Percentiles rank a stretch among this genome's conserved stretches.
phyloP scores from a whole-genome alignment of 2,329 filamentous ascomycete genomes.

The Cryphonectria naterciae region DNA sequence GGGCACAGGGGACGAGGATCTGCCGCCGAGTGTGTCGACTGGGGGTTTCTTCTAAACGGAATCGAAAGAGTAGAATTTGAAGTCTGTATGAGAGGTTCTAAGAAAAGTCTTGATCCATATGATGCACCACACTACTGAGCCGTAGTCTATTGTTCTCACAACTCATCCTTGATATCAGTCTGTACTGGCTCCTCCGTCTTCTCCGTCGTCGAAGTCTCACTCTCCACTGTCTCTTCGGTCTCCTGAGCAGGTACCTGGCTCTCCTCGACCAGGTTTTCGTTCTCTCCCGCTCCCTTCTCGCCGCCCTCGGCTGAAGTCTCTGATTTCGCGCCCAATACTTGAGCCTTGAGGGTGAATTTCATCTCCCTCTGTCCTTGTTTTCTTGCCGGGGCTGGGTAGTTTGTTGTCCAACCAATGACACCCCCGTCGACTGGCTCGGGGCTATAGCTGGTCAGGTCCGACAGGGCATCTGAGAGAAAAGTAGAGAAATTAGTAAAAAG shows the following conservation, averaged over 20 bases:
- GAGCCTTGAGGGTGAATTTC: conserved; percentile 42
- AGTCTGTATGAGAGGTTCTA: neutral
- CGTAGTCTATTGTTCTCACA: conserved; percentile 8
- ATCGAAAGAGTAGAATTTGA: neutral
- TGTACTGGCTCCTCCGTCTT: conserved; percentile 12
- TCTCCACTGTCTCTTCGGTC: neutral
- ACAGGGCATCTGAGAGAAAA: conserved; percentile 33
- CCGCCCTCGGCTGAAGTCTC: neutral
- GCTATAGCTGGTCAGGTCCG: conserved; percentile 37
- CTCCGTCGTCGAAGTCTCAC: neutral
- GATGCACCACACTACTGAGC: neutral
- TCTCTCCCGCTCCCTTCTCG: neutral
- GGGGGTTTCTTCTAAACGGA: conserved; percentile 13
- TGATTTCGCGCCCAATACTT: conserved; percentile 39
- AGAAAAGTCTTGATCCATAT: neutral
- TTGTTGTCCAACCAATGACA: conserved; percentile 38
- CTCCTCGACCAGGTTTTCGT: neutral
- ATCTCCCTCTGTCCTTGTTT: conserved; percentile 35
- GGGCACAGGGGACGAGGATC: conserved; percentile 54
- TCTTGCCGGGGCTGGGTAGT: conserved; percentile 38
- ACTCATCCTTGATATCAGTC: conserved; percentile 26
- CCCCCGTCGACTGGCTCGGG: conserved; percentile 33
- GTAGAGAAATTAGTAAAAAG: neutral
- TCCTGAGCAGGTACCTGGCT: neutral
- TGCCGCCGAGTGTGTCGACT: conserved; percentile 51